Evolutionary conservation across 2,329 filamentous ascomycete species (phyloP), one percentile per base, ranked within the genome.

Genomic region (Calycina herbarum): DNA sequence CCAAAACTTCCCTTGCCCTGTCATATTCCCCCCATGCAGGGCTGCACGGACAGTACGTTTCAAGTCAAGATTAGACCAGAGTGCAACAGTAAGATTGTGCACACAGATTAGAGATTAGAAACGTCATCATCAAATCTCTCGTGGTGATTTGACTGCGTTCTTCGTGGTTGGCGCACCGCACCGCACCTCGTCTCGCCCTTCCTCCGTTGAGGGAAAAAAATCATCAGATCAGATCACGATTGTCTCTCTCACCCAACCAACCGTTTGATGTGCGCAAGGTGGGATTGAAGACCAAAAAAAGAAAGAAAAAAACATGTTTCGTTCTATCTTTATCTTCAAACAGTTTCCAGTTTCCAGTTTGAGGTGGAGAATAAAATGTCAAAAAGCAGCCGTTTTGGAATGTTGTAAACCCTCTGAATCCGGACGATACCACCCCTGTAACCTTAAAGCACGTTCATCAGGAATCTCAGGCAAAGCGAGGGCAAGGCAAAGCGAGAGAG

Each of bases 51-150:
- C 45, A 51, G 8, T 51, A 51, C 45, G 45, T 51, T 51, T 51
- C 45, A 51, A 51, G 45, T 51, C 45, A 51, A 45, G 45, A 51
- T 51, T 51, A 51, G n/a, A 51, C 45, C 35, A 51, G 45, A 51
- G 27, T 51, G 45, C 45, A 51, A 51, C 45, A 20, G 45, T 51
- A 51, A 51, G 45, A 51, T 51, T 51, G 45, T 51, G 45, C 45
- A 51, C 45, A 51, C 45, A 51, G 45, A 51, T 51, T 51, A 51
- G 45, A 51, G 45, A 27, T 51, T 27, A 24, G 45, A 51, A 51
- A 51, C 45, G 45, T 51, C 45, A 24, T 51, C 45, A 51, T 27
- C 45, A 51, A 51, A 51, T 51, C 45, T 51, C 45, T 24, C 45
- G 20, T 51, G 45, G 45, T 20, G 45, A 51, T 24, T 51, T 24